Evolutionary conservation across 2,329 filamentous ascomycete genomes (phyloP), one percentile per base, ranked within the genome.

Genomic region (Aspergillus versicolor): DNA sequence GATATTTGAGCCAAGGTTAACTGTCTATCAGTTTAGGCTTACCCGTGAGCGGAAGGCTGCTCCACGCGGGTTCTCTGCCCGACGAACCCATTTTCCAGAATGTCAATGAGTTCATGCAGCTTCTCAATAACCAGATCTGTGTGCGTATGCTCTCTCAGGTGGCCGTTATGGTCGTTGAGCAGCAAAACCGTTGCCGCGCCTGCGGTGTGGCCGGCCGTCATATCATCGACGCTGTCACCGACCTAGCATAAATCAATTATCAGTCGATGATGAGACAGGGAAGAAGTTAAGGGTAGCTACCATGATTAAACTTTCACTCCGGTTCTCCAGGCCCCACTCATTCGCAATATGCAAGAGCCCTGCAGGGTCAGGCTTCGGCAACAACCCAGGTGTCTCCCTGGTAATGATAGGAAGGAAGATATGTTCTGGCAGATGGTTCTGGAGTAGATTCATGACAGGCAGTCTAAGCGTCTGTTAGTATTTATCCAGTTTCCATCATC

Each of bases 141-240:
- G 71, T 91, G 84, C 62, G 86, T 82, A 69, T 95, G 89, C 22
- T 84, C 79, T 7, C 81, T 84, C 57, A 96, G 71, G 62, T 88
- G 81, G 54, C 73, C 74, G 70, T 96, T 96, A n/a, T 83, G 87
- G n/a, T 90, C 85, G 67, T 95, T 95, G 15, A 88, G 82, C 44
- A 99, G 79, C 70, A 97, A 70, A n/a, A 97, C 92, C 0, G 94
- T 97, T 34, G 91, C 89, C 1, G 92, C 91, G 1, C 93, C 93
- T 0, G 93, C 93, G 52, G 81, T 81, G 58, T 88, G 84, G 0
- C 94, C 93, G 1, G 93, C 91, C 7, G 88, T 90, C 85, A 97
- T 95, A 71, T 99, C 94, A 72, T 97, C 94, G 54, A 96, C 85
- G 15, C 88, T 92, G 70, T 93, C 90, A 4, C 90, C 90, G 21